phyloP scores from a whole-genome alignment of 495 filamentous ascomycete genomes.

The Thozetella sp. region DNA sequence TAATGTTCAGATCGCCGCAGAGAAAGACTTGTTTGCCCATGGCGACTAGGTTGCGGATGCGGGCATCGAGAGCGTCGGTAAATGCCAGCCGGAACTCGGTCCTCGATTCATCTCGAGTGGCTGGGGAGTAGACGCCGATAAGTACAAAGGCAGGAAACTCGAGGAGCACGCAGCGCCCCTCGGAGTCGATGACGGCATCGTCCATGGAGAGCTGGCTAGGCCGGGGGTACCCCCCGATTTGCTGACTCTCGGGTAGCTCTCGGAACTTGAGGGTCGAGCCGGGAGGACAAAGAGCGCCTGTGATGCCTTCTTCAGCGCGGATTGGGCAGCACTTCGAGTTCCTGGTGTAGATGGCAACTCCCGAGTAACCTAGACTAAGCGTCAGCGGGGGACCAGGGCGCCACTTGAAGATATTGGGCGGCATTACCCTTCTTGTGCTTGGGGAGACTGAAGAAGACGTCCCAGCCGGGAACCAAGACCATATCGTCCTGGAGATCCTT shows the following conservation, averaged over 20 bases:
- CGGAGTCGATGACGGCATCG: conserved; percentile 76
- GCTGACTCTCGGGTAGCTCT: conserved; percentile 74
- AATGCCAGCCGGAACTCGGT: conserved; percentile 84
- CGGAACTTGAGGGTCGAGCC: conserved; percentile 74
- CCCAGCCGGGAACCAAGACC: conserved; percentile 94
- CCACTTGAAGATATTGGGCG: neutral
- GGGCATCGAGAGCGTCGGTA: conserved; percentile 74
- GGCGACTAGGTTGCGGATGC: conserved; percentile 80
- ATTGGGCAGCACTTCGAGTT: conserved; percentile 86
- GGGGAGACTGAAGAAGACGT: conserved; percentile 93
- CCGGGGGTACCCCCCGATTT: conserved; percentile 90
- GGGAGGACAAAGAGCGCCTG: conserved; percentile 77
- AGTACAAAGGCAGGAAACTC: conserved; percentile 96
- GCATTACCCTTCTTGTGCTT: conserved; percentile 86
- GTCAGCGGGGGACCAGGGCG: conserved; percentile 1
- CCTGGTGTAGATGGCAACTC: conserved; percentile 94
- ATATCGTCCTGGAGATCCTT: conserved; percentile 95
- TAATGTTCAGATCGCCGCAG: conserved; percentile 90
- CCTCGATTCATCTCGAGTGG: conserved; percentile 81
- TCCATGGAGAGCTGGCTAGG: conserved; percentile 69
- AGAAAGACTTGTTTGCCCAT: conserved; percentile 82
- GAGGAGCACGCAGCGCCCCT: conserved; percentile 89
- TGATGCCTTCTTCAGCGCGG: conserved; percentile 90
- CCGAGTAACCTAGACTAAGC: conserved; percentile 78
- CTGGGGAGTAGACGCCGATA: conserved; percentile 88